Percentiles rank a stretch among this genome's conserved stretches.
Evolutionary conservation across 352 stramenopile species (phyloP).

Genomic region (Phytophthora cactorum): DNA sequence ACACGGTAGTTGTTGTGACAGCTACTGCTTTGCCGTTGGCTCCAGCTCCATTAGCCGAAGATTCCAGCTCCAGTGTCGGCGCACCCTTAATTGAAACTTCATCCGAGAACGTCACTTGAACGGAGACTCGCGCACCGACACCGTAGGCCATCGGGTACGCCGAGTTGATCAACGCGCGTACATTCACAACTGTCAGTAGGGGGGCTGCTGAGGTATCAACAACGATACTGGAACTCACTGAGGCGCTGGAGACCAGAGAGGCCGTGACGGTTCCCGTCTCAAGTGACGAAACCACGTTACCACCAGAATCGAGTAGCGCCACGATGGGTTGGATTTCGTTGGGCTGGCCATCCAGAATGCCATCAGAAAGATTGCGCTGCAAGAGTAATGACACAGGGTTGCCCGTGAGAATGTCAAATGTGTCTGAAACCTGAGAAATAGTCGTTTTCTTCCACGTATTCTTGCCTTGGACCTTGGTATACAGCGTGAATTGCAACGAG

Average conservation of each 20-base stretch:
- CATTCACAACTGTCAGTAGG: conserved; percentile 49
- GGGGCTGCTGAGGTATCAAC: conserved; percentile 65
- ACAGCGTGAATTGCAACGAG: conserved; percentile 69
- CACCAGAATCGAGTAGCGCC: conserved; percentile 65
- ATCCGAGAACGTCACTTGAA: conserved; percentile 83
- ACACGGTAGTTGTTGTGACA: conserved; percentile 53
- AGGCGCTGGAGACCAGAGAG: conserved; percentile 67
- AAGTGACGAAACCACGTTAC: conserved; percentile 66
- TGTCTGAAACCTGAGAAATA: conserved; percentile 62
- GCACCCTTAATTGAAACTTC: conserved; percentile 68
- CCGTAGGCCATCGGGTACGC: conserved; percentile 64
- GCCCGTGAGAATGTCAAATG: conserved; percentile 68
- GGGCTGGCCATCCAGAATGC: conserved; percentile 78
- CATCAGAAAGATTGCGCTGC: conserved; percentile 61
- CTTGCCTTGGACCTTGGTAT: conserved; percentile 50
- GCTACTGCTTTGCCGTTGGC: conserved; percentile 63
- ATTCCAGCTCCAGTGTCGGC: conserved; percentile 58
- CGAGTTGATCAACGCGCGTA: conserved; percentile 47
- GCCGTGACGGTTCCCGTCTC: conserved; percentile 54
- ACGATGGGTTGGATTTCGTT: conserved; percentile 75
- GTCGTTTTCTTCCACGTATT: conserved; percentile 50
- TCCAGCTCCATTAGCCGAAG: conserved; percentile 37
- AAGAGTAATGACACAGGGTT: conserved; percentile 53
- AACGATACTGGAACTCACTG: conserved; percentile 62
- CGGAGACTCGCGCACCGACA: conserved; percentile 59